A percentile compares a stretch with the other conserved stretches of the same genome.
Conservation (phyloP, 805 yeast genomes). For the Kodamaea hsintzibuensis region DNA sequence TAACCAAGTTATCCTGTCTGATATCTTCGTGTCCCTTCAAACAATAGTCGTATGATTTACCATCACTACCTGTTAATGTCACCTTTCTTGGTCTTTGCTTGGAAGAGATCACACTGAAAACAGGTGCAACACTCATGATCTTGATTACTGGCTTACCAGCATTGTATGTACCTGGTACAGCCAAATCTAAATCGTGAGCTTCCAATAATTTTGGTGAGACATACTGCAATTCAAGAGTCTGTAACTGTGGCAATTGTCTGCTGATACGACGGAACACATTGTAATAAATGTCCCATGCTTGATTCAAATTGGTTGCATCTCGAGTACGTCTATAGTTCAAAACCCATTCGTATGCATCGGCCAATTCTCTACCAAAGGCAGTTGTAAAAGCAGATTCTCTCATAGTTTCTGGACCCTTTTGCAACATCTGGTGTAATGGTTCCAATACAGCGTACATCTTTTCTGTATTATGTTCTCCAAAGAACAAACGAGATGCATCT, state of each 20-base stretch:
- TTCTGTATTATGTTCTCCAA: constrained; percentile 92
- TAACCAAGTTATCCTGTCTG: constrained; percentile 94
- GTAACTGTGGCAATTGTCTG: constrained; percentile 84
- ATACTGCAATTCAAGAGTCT: constrained; percentile 83
- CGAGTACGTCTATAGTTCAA: constrained; percentile 79
- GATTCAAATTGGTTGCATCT: constrained; percentile 85
- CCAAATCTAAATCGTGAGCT: constrained; percentile 78
- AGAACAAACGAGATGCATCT: constrained; percentile 90
- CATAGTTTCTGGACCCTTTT: constrained; percentile 87
- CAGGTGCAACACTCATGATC: constrained; percentile 77
- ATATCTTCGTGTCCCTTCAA: constrained; percentile 98
- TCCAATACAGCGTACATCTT: constrained; percentile 91
- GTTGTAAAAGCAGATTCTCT: constrained; percentile 91
- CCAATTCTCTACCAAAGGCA: constrained; percentile 89
- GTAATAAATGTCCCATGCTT: constrained; percentile 97
- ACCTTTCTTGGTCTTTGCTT: constrained; percentile 94
- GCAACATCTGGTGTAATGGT: constrained; percentile 83
- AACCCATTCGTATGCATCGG: constrained; percentile 93
- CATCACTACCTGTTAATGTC: constrained; percentile 83
- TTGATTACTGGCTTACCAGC: constrained; percentile 79
- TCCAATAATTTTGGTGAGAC: constrained; percentile 88
- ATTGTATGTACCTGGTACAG: constrained; percentile 90
- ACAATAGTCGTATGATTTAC: constrained; percentile 78
- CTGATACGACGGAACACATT: constrained; percentile 90
- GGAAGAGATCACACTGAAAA: constrained; percentile 83